phyloP scores from a whole-genome alignment of 371 early-diverging fungal genomes.

The Mortierella sp. region DNA sequence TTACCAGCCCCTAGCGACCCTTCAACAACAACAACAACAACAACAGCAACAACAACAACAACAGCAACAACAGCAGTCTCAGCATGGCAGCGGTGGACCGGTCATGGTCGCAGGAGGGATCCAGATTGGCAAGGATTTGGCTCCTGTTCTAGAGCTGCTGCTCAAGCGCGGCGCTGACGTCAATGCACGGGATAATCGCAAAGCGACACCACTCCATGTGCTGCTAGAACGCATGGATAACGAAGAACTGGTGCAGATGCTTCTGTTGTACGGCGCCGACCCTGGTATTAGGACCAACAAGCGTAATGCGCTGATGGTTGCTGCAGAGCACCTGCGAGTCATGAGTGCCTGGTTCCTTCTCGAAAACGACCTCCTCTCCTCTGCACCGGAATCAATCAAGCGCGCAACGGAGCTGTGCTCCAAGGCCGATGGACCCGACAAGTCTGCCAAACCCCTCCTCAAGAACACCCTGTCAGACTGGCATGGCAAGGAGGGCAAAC shows the following conservation, averaged over 20 bases:
- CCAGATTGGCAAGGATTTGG: constrained; percentile 43
- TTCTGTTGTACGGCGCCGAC: constrained; percentile 52
- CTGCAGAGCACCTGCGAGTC: constrained; percentile 50
- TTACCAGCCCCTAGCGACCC: constrained; percentile 9
- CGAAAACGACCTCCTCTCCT: constrained; percentile 52
- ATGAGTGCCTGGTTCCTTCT: constrained; percentile 58
- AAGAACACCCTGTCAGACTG: constrained; percentile 55
- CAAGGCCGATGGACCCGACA: constrained; percentile 56
- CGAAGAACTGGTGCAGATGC: constrained; percentile 50
- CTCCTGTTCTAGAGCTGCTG: constrained; percentile 46
- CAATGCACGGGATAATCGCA: constrained; percentile 38
- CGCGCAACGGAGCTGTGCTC: constrained; percentile 50
- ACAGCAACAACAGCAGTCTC: constrained; percentile 7
- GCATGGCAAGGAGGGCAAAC: constrained; percentile 56
- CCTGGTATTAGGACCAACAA: constrained; percentile 45
- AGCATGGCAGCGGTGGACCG: constrained; percentile 16
- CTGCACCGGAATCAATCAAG: constrained; percentile 50
- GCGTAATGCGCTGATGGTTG: constrained; percentile 45
- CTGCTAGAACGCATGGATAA: constrained; percentile 53
- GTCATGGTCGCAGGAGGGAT: constrained; percentile 38
- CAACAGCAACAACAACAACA: constrained; percentile 17
- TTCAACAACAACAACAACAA: constrained; percentile 18
- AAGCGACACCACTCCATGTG: constrained; percentile 44
- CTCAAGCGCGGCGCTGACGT: constrained; percentile 49
- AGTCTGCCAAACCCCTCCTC: constrained; percentile 51